Evolutionary conservation across 805 yeast species (phyloP), one percentile per base, ranked within the genome.

Genomic region (Teunomyces kruisii): DNA sequence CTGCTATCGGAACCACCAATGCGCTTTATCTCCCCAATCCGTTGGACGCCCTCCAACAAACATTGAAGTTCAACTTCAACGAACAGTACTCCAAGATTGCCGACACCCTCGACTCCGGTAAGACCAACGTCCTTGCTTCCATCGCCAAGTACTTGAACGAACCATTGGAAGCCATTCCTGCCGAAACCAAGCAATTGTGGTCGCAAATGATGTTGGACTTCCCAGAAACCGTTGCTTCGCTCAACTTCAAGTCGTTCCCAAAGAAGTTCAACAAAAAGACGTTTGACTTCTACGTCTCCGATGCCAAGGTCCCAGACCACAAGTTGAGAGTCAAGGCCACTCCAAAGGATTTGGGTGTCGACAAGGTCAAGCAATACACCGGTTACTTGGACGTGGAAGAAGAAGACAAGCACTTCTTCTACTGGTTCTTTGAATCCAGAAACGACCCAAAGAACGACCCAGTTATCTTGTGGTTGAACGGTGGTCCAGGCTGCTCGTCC

Each of bases 401-500:
- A 41, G 88, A 83, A 54, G 97, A 88, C 53, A 91, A 90, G 69
- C 95, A 88, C 65, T 84, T 91, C 64, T 92, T 91, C 66, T 92
- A 83, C 73, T 90, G 96, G 96, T 84, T 85, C 58, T 92, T 92
- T 56, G 97, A 91, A 67, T 85, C 95, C 42, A 81, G 97, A 70
- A 84, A 84, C 58, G 89, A 88, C 63, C 97, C 97, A 3, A 68
- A 65, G 43, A 87, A 73, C 43, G 97, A 92, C 65, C 97, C 97
- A 1, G 76, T 90, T 16, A 77, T 92, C 44, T 74, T 92, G 54
- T 90, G 97, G 98, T 74, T 91, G 56, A 91, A 91, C 61, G 97
- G 97, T 52, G 97, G 97, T 4, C 97, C 97, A 30, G 97, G 97
- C 9, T 91, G 97, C 62, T 88, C 96, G 0, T 88, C 96, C 1